Base-by-base conservation (phyloP, 2,329 filamentous ascomycete species). In the Colletotrichum cuscutae region DNA sequence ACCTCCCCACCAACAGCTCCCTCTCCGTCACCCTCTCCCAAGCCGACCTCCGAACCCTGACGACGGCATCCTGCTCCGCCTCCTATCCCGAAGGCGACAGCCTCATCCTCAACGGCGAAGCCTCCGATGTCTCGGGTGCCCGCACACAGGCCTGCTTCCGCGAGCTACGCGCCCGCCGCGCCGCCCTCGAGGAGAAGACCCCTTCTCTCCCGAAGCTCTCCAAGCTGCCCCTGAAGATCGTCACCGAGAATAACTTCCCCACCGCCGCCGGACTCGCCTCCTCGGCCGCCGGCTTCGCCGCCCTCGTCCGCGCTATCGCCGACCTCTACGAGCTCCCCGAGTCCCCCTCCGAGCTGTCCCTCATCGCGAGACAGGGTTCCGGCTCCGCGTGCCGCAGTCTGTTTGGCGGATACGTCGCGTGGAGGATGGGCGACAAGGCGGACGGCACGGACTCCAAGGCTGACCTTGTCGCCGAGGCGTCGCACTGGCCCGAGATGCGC, bases 201-300 rank as follows among this genome's bases (percentile, higher is more conserved):
- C 78, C 91, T 0, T 91, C 90, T 26, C 89, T 98, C n/a, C 95
- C 96, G 56, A 94, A 94, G 82, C 91, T 99, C 70, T 94, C 95
- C 12, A 81, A 87, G 64, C 87, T 93, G 79, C 91, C 94, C 42
- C 90, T 99, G 74, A 93, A 92, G 78, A 92, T 99, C 76, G 95
- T 98, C 69, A 97, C 94, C 70, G 94, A 97, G 86, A 99, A 99
- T 89, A 99, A 99, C 89, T 99, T 99, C 89, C 97, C 97, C 75
- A 99, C 97, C 2, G 97, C 97, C 30, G 97, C 97, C 5, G 97
- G 97, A 7, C 91, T 99, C 19, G 92, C 92, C 4, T 92, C 90
- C 22, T 93, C 91, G 0, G 92, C 91, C 1, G 91, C 91, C 1
- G 91, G 91, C 5, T 93, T 93, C 75, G 91, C 91, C 3, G 91